Base-by-base conservation (phyloP, 2,329 filamentous ascomycete genomes). In the Pyrenochaeta sp. region DNA sequence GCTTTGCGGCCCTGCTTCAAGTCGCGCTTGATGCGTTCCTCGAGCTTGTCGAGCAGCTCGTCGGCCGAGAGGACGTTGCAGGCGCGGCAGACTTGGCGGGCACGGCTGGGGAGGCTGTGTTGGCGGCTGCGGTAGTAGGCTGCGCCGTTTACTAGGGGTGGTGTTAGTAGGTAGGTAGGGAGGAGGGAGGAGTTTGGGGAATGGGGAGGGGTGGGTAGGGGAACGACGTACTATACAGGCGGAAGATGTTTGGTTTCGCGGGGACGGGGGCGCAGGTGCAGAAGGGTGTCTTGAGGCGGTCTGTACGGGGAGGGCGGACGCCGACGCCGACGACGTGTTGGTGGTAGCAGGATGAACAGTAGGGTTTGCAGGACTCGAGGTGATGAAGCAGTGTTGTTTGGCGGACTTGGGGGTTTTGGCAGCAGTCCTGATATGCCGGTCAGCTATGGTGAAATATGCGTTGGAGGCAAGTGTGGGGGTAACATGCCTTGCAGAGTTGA, bases 261-360 rank as follows among this genome's bases (percentile, higher is more conserved):
- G 30, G 35, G 3, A 15, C 7, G 2, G 61, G 58, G 8, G 43
- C 55, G 31, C 59, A 63, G 2, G 3, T 9, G 38, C 63, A 65
- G 15, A 30, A 2, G 2, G 23, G 41, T n/a, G 10, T 32, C 20
- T 13, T 35, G 39, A 2, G 36, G n/a, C 7, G 32, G 37, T 21
- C 22, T 4, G 11, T 17, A 10, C 4, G 7, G 18, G 10, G 14
- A 2, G 11, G 19, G 35, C n/a, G n/a, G 26, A 13, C 9, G n/a
- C 2, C n/a, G 8, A 7, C 15, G n/a, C n/a, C 21, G 10, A 40
- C 28, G 13, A 55, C 34, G 11, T 42, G 15, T 7, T 19, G 19
- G 8, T 41, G 37, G 45, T 61, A 63, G 52, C 62, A 67, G 5
- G 30, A 6, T 17, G 23, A 45, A 51, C 64, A 68, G 41, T 56